These are phyloP conservation scores for Pleurotus salmoneostramineus DNA, from an alignment of 768 basidiomycete species.

Conservation along the genomic window DNA sequence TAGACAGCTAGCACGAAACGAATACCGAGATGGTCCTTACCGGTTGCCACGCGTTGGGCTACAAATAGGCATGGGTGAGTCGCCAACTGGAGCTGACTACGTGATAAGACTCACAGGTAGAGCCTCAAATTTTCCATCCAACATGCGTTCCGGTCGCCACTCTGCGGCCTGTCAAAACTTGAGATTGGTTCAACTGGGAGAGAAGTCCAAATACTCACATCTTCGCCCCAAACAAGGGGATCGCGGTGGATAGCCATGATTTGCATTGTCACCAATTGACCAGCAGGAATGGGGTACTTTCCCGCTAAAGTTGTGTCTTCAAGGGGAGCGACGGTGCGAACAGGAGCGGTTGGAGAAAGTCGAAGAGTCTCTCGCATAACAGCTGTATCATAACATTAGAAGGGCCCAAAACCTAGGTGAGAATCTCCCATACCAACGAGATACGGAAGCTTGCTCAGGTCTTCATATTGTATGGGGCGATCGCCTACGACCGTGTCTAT, in stretches of 20 bases:
- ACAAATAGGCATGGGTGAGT: not conserved
- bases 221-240: conserved; percentile 43
- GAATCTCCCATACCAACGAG: conserved; percentile 24
- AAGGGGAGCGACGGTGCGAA: conserved; percentile 25
- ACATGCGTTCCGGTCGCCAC: conserved; percentile 45
- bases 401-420: not conserved
- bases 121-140: conserved; percentile 45
- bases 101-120: conserved; percentile 23
- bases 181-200: not conserved
- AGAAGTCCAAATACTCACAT: conserved; percentile 25
- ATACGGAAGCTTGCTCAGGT: conserved; percentile 41
- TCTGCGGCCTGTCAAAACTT: conserved; percentile 30
- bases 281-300: conserved; percentile 35
- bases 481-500: conserved; percentile 42
- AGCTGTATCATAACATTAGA: conserved; percentile 18
- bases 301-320: conserved; percentile 36
- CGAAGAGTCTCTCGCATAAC: conserved; percentile 36
- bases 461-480: conserved; percentile 29
- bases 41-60: conserved; percentile 42
- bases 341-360: conserved; percentile 32
- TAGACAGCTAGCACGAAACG: conserved; percentile 18
- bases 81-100: not conserved
- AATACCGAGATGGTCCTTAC: conserved; percentile 17
- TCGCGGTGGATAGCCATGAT: conserved; percentile 31
- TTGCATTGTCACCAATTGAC: conserved; percentile 21